Conservation (phyloP, 1,284 basidiomycete genomes). For the Xerocomus cyaneibrunnescens region DNA sequence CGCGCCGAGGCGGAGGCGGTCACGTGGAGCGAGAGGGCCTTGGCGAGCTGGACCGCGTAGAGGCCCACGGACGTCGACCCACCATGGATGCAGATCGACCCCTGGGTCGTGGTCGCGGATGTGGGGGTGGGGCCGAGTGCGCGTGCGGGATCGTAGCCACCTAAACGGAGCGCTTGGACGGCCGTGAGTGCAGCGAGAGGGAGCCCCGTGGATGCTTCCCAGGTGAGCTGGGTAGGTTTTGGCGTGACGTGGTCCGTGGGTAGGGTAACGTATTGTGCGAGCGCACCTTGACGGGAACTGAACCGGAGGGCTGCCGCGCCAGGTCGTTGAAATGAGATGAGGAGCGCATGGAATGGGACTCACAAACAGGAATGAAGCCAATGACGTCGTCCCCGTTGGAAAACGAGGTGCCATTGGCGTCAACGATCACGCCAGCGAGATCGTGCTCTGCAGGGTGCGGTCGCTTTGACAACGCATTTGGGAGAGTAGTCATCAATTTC, state of each 20-base stretch:
- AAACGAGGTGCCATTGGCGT: constrained; percentile 52
- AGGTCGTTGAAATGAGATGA: neutral
- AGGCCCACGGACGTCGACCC: constrained; percentile 64
- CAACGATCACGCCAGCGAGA: constrained; percentile 58
- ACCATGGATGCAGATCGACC: constrained; percentile 63
- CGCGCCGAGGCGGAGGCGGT: constrained; percentile 53
- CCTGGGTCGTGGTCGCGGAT: constrained; percentile 38
- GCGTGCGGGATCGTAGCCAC: constrained; percentile 18
- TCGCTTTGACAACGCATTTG: constrained; percentile 48
- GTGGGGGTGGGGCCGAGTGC: constrained; percentile 33
- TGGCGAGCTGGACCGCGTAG: constrained; percentile 65
- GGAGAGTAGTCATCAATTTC: constrained; percentile 54
- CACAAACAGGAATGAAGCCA: constrained; percentile 47
- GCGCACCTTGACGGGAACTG: constrained; percentile 7
- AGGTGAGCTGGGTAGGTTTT: constrained; percentile 49
- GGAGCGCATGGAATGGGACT: constrained; percentile 9
- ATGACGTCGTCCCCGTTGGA: constrained; percentile 58
- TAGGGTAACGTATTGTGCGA: constrained; percentile 48
- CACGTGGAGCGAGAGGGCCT: constrained; percentile 54
- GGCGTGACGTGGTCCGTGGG: constrained; percentile 42
- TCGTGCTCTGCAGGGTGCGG: constrained; percentile 61
- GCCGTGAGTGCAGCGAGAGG: constrained; percentile 57
- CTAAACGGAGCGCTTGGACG: constrained; percentile 45
- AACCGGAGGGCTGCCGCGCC: constrained; percentile 13
- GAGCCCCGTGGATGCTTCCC: constrained; percentile 57